Base-by-base conservation (phyloP, 1,139 yeast species). In the Hemisphaericaspora xylanilytica region DNA sequence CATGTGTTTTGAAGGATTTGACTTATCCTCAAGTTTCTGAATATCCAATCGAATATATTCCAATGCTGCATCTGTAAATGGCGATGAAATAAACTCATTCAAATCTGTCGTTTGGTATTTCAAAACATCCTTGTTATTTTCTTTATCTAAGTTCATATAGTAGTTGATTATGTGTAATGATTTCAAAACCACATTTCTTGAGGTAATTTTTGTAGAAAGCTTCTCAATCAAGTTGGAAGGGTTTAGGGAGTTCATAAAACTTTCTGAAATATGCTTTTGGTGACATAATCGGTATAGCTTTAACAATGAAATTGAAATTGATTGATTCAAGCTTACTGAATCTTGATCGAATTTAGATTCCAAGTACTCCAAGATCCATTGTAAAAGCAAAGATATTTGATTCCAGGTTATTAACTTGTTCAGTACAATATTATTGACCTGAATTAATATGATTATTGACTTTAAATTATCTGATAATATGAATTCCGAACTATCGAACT, bases 391-490 rank as follows among this genome's bases (percentile, higher is more conserved):
- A 8, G 60, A 50, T 2, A 67, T 49, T 36, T 54, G 60, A 12
- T 53, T 47, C 61, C 68, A 65, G 13, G 56, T 46, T 1, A 52
- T 48, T n/a, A 58, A 45, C 16, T 59, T 54, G 38, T 63, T 56
- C 8, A 64, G 39, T 5, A 57, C 39, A 11, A 67, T 42, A 37
- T 63, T 64, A 37, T 63, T 59, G 8, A 67, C 53, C 27, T 63
- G 47, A 33, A 59, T 65, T 13, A 65, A 40, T 1, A 70, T 42
- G 24, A 70, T 38, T 2, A 67, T 48, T 2, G 73, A 56, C 42
- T 58, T 61, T 32, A 69, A 51, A 34, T 51, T 47, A 36, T 61
- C 62, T 4, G 52, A 35, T n/a, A 51, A 38, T 14, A 34, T 39
- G 9, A 12, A 16, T 11, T 33, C 47, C 14, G 43, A 28, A 24